Evolutionary conservation across 1,284 basidiomycete genomes (phyloP), one percentile per base, ranked within the genome.

Genomic region (Cryptococcus maquisensis): DNA sequence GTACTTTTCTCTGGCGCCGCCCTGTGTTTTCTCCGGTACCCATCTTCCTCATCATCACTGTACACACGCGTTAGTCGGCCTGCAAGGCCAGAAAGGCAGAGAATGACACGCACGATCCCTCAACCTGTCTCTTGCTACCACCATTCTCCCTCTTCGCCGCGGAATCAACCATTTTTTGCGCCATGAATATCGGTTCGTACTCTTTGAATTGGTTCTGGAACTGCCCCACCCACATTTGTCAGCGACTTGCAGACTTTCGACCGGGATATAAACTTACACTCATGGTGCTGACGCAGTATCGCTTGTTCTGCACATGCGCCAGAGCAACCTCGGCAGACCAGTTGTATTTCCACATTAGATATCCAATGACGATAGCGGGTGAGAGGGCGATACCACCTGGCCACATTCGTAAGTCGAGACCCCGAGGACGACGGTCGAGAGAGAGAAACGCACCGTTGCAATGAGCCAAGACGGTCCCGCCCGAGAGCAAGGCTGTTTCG

Each of bases 171-270:
- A 67, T 65, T 57, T 64, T 64, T 47, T 71, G 66, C 2, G 72
- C 72, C 37, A 65, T 52, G 16, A 66, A 90, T 64, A 94, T 93
- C 4, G 89, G 86, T 73, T 92, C 89, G 62, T 92, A 94, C 77
- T 93, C 90, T 80, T 91, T 91, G 64, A 93, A 85, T 71, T 94
- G 90, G 5, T 85, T 86, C 60, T 90, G 74, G 75, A 93, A 93
- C 23, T 90, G 86, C 15, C 35, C 18, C 2, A 5, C 9, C 18
- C 28, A 35, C 36, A 18, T 8, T 20, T 36, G 15, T 32, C 40
- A 44, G 10, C 16, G 23, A 44, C 24, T 9, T 12, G 9, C 5
- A 2, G 12, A 32, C 9, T 20, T 16, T n/a, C 6, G 5, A 41
- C 13, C n/a, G n/a, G 24, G 16, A 44, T 16, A 21, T 23, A 37